Evolutionary conservation across 2,329 filamentous ascomycete genomes (phyloP).

Genomic region (Amesomyces nigricolor): DNA sequence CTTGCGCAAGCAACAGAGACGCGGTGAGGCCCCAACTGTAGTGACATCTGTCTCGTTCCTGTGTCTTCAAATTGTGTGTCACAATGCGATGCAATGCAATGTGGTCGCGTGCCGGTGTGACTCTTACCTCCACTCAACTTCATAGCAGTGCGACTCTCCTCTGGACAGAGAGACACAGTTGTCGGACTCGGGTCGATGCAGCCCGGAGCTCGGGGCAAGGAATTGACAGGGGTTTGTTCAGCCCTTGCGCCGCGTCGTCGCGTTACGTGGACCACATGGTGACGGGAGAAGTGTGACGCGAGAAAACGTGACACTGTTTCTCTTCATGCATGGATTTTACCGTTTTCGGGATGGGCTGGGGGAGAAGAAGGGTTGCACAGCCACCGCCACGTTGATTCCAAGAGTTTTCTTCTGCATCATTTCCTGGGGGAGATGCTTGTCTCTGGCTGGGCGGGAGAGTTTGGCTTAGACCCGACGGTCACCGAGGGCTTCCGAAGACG

Average conservation of each 20-base stretch:
- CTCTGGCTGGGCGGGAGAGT: not conserved
- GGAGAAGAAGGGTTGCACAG: too few relatives aligned
- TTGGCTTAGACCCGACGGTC: not conserved
- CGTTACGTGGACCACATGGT: not conserved
- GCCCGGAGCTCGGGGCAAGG: not conserved
- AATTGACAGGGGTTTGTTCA: not conserved
- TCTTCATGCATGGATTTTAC: not conserved
- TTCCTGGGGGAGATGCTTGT: not conserved
- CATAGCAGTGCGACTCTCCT: not conserved
- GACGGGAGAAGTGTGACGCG: constrained; percentile 12
- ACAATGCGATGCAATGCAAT: too few relatives aligned
- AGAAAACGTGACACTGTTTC: constrained; percentile 19
- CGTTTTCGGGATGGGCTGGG: constrained; percentile 1
- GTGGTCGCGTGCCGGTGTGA: too few relatives aligned
- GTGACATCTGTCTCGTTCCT: not conserved
- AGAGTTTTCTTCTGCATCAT: not conserved
- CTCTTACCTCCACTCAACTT: too few relatives aligned
- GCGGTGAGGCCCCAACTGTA: too few relatives aligned
- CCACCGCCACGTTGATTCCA: constrained; percentile 3
- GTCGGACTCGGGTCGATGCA: constrained; percentile 15
- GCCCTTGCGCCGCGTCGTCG: constrained; percentile 5
- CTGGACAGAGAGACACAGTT: not conserved
- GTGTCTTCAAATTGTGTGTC: too few relatives aligned
- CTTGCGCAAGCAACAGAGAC: too few relatives aligned
- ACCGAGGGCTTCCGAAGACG: not conserved